These are phyloP conservation scores for Stagonosporopsis vannaccii DNA, from an alignment of 2,329 filamentous ascomycete genomes.

Conservation along the genomic window DNA sequence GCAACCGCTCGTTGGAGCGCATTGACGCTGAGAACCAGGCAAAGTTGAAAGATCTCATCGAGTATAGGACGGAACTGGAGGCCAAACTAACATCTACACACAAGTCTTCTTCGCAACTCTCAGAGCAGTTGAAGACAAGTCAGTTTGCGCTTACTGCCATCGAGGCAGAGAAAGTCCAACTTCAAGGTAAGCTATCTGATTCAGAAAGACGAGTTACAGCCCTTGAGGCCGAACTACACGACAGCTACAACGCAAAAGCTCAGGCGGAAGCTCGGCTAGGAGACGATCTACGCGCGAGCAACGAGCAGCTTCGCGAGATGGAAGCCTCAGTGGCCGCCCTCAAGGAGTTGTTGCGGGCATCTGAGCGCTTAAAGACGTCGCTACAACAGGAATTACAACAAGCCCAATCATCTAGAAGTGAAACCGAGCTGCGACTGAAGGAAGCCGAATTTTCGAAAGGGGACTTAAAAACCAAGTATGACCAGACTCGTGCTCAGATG, in stretches of 20 bases:
- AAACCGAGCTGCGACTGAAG: slow-evolving; percentile 20
- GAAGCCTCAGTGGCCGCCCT: slow-evolving; percentile 30
- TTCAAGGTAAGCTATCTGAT: slow-evolving; percentile 29
- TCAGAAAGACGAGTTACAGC: slow-evolving; percentile 29
- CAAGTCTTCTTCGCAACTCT: slow-evolving; percentile 27
- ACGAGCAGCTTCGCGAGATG: slow-evolving; percentile 33
- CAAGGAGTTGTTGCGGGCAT: slow-evolving; percentile 22
- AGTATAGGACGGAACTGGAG: slow-evolving; percentile 31
- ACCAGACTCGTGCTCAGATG: slow-evolving; percentile 15
- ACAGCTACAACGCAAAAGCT: slow-evolving; percentile 23
- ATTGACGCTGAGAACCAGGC: slow-evolving; percentile 24
- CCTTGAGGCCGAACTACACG: slow-evolving; percentile 30
- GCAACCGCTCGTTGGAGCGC: slow-evolving; percentile 29
- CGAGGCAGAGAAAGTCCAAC: slow-evolving; percentile 27
- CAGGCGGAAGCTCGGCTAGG: slow-evolving; percentile 22
- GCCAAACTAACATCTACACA: slow-evolving; percentile 29
- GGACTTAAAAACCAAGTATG: slow-evolving; percentile 19
- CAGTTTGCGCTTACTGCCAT: slow-evolving; percentile 34
- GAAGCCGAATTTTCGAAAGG: slow-evolving; percentile 16
- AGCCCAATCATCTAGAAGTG: slow-evolving; percentile 19
- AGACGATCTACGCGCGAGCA: slow-evolving; percentile 23
- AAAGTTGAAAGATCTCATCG: slow-evolving; percentile 28
- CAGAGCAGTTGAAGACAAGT: slow-evolving; percentile 29
- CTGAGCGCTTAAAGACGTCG: slow-evolving; percentile 24
- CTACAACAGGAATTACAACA: slow-evolving; percentile 26